Evolutionary conservation across 2,329 filamentous ascomycete species (phyloP), one percentile per base, ranked within the genome.

Genomic region (Aspergillaceae sp.): DNA sequence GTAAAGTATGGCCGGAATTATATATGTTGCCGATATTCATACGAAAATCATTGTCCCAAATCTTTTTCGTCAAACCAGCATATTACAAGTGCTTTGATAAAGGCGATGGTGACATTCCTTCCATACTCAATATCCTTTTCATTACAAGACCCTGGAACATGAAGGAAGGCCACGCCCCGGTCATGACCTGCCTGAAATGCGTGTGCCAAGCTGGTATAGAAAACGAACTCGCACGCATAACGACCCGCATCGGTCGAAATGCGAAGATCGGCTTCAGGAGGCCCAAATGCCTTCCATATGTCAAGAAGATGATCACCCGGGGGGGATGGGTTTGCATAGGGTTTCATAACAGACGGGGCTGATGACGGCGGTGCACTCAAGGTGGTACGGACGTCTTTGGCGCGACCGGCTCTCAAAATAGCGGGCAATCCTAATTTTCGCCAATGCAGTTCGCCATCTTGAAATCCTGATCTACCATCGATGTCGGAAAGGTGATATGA

Each of bases 171-270:
- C 4, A 85, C 79, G 40, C 63, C 70, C n/a, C 64, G 59, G 41
- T 63, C 56, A 26, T 57, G 55, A 2, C 60, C 57, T 37, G 62
- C 57, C 47, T 53, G 56, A 10, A 54, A 50, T 10, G 64, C 65
- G 37, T 57, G 50, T 4, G 83, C 74, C 54, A 88, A 63, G 50
- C 80, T 85, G 5, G 79, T 80, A 65, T 81, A 88, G 64, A 84
- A 87, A 54, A 85, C 87, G 59, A 86, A 90, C 60, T 90, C 86
- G 65, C 86, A 90, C 10, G 89, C 71, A 62, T 84, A 90, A 19
- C 76, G 76, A 2, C 86, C 86, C 0, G 86, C 80, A 53, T 90
- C 82, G 38, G 81, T 75, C 0, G 83, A 87, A 35, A 85, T 69
- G 30, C 79, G 74, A 5, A 75, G 55, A 49, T 74, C 69, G 8